A percentile compares a stretch with the other conserved stretches of the same genome.
phyloP scores from a whole-genome alignment of 495 filamentous ascomycete genomes.

The Gamarada debralockiae region DNA sequence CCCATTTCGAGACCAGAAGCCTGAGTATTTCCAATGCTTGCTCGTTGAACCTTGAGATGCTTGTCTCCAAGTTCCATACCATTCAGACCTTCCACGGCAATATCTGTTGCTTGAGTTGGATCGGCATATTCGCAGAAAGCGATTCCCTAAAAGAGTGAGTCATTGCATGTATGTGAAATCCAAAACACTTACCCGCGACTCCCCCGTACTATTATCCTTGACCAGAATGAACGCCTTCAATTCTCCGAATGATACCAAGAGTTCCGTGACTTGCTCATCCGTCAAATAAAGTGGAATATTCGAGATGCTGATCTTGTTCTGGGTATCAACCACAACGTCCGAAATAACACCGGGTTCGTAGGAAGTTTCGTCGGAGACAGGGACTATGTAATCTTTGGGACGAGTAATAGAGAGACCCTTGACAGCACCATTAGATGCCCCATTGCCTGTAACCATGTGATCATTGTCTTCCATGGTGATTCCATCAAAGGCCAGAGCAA shows the following conservation, averaged over 20 bases:
- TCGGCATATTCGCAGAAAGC: conserved; percentile 96
- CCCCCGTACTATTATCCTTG: conserved; percentile 80
- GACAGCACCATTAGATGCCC: conserved; percentile 47
- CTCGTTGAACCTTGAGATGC: conserved; percentile 77
- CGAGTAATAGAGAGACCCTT: conserved; percentile 77
- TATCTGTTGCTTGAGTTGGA: conserved; percentile 61
- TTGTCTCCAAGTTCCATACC: conserved; percentile 88
- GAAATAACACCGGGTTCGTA: conserved; percentile 76
- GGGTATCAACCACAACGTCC: conserved; percentile 80
- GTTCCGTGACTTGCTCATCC: conserved; percentile 87
- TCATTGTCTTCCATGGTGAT: conserved; percentile 79
- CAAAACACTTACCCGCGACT: conserved; percentile 70
- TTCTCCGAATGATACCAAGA: conserved; percentile 85
- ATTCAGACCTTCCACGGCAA: conserved; percentile 88
- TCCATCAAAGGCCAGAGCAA: conserved; percentile 86
- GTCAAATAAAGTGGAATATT: conserved; percentile 84
- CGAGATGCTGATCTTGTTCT: conserved; percentile 90
- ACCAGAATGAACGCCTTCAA: conserved; percentile 90
- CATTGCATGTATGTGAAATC: neutral
- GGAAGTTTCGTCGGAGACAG: conserved; percentile 69
- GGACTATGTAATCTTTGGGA: conserved; percentile 97
- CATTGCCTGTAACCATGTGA: conserved; percentile 39
- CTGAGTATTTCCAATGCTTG: conserved; percentile 90
- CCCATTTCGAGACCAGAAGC: conserved; percentile 88
- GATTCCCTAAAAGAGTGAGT: conserved; percentile 62